Conservation (phyloP, 306 rosid species). For the Sechiopsis laciniata region DNA sequence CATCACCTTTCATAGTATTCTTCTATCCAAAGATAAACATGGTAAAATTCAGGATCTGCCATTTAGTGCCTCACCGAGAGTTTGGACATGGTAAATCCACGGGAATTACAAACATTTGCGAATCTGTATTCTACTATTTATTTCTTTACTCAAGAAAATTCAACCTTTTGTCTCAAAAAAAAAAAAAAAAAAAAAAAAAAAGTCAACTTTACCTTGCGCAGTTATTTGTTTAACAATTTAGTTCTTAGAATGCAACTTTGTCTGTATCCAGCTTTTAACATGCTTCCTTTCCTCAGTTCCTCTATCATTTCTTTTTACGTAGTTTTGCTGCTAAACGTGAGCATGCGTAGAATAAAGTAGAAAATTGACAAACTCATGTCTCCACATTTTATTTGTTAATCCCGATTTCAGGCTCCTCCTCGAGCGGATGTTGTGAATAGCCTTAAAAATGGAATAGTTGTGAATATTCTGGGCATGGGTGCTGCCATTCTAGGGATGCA, state of each 20-base stretch:
- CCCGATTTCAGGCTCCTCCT: constrained; percentile 72
- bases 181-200: no score
- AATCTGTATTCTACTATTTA: background rate
- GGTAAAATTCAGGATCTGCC: background rate
- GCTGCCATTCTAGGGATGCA: constrained; percentile 94
- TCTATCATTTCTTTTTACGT: background rate
- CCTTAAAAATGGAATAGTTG: constrained; percentile 64
- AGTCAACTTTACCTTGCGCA: no score
- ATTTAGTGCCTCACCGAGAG: background rate
- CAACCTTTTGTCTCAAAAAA: background rate
- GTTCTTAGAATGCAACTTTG: background rate
- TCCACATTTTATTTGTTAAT: constrained; percentile 13
- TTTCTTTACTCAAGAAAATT: background rate
- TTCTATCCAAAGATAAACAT: no score
- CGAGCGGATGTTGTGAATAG: constrained; percentile 93
- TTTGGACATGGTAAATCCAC: background rate
- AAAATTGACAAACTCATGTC: background rate
- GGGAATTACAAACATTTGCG: background rate
- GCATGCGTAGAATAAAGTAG: background rate
- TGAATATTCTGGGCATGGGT: constrained; percentile 91
- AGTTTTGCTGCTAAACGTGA: background rate
- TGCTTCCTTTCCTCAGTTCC: background rate
- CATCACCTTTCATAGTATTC: no score
- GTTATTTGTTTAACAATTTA: background rate
- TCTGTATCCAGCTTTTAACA: background rate